phyloP scores from a whole-genome alignment of 495 filamentous ascomycete species.

The Aspergillus nanangensis region DNA sequence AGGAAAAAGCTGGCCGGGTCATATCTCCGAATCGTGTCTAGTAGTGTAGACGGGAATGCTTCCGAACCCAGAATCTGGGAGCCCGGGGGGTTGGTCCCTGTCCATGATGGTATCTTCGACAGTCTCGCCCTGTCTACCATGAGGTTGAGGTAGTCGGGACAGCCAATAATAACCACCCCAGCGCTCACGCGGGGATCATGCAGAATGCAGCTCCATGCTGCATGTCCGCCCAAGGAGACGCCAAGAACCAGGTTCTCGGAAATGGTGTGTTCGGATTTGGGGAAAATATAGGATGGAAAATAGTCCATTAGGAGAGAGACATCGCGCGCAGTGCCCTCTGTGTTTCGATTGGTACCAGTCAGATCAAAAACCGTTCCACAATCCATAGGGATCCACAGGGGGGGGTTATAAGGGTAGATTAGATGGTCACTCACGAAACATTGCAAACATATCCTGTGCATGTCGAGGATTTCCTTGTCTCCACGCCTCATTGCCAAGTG shows the following conservation, averaged over 20 bases:
- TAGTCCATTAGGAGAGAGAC: slow-evolving; percentile 66
- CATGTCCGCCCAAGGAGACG: slow-evolving; percentile 83
- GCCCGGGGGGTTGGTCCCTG: slow-evolving; percentile 48
- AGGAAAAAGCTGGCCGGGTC: slow-evolving; percentile 71
- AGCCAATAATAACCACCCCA: slow-evolving; percentile 78
- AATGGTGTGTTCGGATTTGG: slow-evolving; percentile 46
- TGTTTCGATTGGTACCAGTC: background rate
- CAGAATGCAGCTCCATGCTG: slow-evolving; percentile 77
- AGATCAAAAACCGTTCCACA: background rate
- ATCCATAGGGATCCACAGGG: background rate
- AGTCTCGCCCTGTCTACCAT: slow-evolving; percentile 72
- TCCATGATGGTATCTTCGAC: slow-evolving; percentile 64
- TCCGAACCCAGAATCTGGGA: slow-evolving; percentile 65
- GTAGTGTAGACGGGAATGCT: slow-evolving; percentile 66
- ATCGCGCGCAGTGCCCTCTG: slow-evolving; percentile 72
- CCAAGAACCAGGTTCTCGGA: slow-evolving; percentile 72
- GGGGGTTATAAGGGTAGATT: too few species aligned
- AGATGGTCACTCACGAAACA: slow-evolving; percentile 48
- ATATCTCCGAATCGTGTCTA: slow-evolving; percentile 54
- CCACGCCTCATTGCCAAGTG: slow-evolving; percentile 68
- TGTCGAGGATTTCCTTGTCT: slow-evolving; percentile 73
- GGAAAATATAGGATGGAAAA: slow-evolving; percentile 71
- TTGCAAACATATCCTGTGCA: slow-evolving; percentile 82
- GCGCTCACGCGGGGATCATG: slow-evolving; percentile 72
- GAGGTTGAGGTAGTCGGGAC: slow-evolving; percentile 78